Base-by-base conservation (phyloP, 2,329 filamentous ascomycete species). In the Penicillium sp. region DNA sequence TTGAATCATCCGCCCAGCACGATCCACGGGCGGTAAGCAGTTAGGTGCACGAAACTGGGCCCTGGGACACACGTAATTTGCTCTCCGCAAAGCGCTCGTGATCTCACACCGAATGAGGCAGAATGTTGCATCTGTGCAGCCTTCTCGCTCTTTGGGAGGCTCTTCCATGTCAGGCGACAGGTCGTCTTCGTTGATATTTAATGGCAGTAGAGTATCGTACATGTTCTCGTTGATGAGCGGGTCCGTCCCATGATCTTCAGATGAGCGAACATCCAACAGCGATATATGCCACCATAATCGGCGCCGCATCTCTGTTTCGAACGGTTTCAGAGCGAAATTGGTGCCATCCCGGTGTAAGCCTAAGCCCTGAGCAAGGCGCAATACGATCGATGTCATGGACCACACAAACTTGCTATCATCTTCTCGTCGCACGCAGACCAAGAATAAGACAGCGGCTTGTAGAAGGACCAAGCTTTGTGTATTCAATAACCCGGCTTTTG, bases 391-490 rank as follows among this genome's bases (percentile, higher is more conserved):
- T 38, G 68, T 70, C 72, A 79, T 70, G 8, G 76, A 72, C 76
- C 76, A 78, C 5, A 77, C 74, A 59, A 75, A 75, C 45, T 75
- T 74, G 25, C 74, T 70, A 48, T 76, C 68, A 61, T 77, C 71
- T 62, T 77, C 69, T 58, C 70, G 69, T 47, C 74, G 74, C 11
- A 77, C 61, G 78, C 73, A 69, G 43, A 86, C 82, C 25, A 89
- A 70, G 66, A 87, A 88, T 36, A 87, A 73, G 10, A 85, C 76
- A 38, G 86, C 81, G 0, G 86, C 83, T 69, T 88, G 86, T 16
- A 89, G 72, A 10, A 87, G 80, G 38, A 85, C 75, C 21, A 85
- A 75, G 65, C 86, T 86, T 56, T 86, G 82, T 8, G 83, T 86
- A 55, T 81, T 84, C 2, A 89, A 68, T 50, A 89, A 81, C 60